Conservation (phyloP, 345 rosid species). For the Excoecaria agallocha region DNA sequence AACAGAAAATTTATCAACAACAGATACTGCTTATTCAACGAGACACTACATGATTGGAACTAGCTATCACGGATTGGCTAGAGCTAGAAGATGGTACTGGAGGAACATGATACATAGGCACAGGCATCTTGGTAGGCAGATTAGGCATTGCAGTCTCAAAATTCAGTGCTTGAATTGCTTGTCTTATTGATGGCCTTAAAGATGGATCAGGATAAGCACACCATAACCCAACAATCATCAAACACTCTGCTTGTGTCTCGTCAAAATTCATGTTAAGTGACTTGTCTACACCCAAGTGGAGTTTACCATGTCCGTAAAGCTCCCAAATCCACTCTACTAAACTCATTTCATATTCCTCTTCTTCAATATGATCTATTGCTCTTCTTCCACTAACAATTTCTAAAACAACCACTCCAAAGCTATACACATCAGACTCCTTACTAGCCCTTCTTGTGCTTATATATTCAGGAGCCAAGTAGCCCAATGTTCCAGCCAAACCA, state of each 20-base stretch:
- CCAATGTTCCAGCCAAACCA: constrained; percentile 46
- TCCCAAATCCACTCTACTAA: constrained; percentile 52
- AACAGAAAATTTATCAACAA: too few species aligned
- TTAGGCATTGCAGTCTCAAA: too few species aligned
- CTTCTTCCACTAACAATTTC: constrained; percentile 40
- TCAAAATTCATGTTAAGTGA: constrained; percentile 19
- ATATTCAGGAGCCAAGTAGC: constrained; percentile 54
- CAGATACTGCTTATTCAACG: too few species aligned
- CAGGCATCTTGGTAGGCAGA: too few species aligned
- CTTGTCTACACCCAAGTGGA: constrained; percentile 26
- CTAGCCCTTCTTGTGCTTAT: constrained; percentile 44
- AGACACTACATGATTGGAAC: too few species aligned
- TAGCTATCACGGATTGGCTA: too few species aligned
- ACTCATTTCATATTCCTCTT: constrained; percentile 23
- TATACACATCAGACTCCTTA: constrained; percentile 43
- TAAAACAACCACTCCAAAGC: constrained; percentile 41
- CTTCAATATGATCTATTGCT: constrained; percentile 12
- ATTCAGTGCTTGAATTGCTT: too few species aligned
- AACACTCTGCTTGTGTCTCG: constrained; percentile 33
- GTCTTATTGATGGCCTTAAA: constrained; percentile 28
- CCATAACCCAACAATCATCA: constrained; percentile 41
- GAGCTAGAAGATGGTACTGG: too few species aligned
- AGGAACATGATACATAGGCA: too few species aligned
- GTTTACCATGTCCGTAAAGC: constrained; percentile 27
- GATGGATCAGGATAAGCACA: constrained; percentile 22